Evolutionary conservation across 1,284 basidiomycete species (phyloP), one percentile per base, ranked within the genome.

Genomic region (Trichosporon coremiiforme): DNA sequence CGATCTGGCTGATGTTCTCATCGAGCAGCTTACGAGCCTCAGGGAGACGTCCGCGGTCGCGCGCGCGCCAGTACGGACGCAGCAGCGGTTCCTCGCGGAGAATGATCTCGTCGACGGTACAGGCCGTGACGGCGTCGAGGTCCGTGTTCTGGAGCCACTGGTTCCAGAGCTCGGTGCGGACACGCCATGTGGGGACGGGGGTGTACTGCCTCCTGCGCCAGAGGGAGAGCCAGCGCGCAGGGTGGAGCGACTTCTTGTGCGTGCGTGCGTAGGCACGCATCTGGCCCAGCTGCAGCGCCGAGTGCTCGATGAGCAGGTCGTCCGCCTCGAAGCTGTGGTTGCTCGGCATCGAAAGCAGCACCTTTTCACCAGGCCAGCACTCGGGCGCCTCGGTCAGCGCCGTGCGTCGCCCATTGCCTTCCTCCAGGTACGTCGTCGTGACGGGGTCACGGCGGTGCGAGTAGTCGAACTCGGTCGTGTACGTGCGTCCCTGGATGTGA

Each of bases 151-250:
- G 65, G 3, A 68, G 60, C 70, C 70, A 71, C 57, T 66, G 36
- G 60, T 55, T 53, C 70, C 70, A 71, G 6, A 71, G 67, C 55
- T 71, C 60, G 29, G 70, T 71, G 35, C 70, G 67, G 29, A 68
- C 41, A 13, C 55, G 64, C 64, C 67, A 68, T 0, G 70, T 71
- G 3, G 70, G 67, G 33, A 71, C 33, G 2, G 33, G 57, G 4
- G 38, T 53, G 65, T 69, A 69, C 50, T 29, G 29, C 33, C 67
- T 50, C 8, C n/a, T n/a, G 25, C 36, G 38, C 57, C 63, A 65
- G 22, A 38, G 12, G 45, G 33, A 33, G 38, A 66, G 22, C 57
- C 41, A 66, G 31, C 65, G 53, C 12, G 36, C 17, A 2, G 65
- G 65, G 29, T 50, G 36, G 29, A 47, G 36, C 55, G 65, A 57